Evolutionary conservation across 2,329 filamentous ascomycete species (phyloP).

Genomic region (Diaporthe ilicicola): DNA sequence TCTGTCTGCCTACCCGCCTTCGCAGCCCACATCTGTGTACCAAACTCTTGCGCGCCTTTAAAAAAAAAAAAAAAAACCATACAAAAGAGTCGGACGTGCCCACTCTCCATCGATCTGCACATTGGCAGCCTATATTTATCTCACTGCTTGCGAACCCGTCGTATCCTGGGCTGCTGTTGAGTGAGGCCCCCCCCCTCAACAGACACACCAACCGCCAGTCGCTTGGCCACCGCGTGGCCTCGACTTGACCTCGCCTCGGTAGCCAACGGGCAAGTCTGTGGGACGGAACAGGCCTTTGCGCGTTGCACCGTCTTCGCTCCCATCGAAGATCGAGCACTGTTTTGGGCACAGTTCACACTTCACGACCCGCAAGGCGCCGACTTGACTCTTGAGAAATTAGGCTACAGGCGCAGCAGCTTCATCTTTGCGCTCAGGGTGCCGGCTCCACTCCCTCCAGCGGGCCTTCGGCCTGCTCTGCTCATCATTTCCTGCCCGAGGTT

Average conservation of each 20-base stretch:
- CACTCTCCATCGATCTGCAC: slow-evolving; percentile 12
- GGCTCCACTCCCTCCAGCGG: slow-evolving; percentile 29
- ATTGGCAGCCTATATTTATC: slow-evolving; percentile 7
- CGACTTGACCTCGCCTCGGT: slow-evolving; percentile 1
- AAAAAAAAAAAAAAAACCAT: slow-evolving; percentile 13
- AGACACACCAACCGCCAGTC: not conserved
- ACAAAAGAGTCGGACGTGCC: slow-evolving; percentile 20
- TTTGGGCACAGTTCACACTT: slow-evolving; percentile 21
- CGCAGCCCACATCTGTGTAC: slow-evolving; percentile 14
- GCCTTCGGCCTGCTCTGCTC: slow-evolving; percentile 28
- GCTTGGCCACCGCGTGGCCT: slow-evolving; percentile 19
- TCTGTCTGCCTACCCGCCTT: not conserved
- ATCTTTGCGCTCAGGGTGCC: slow-evolving; percentile 27
- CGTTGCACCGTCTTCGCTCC: slow-evolving; percentile 18
- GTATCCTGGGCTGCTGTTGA: not conserved
- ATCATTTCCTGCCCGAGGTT: slow-evolving; percentile 33
- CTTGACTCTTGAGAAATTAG: slow-evolving; percentile 24
- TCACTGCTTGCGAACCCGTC: not conserved
- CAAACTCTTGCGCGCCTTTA: slow-evolving; percentile 12
- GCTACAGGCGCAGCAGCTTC: slow-evolving; percentile 30
- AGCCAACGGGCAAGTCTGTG: not conserved
- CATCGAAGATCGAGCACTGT: slow-evolving; percentile 13
- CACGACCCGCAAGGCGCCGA: slow-evolving; percentile 8
- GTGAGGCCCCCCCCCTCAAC: not conserved
- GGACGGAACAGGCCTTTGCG: not conserved